phyloP scores from a whole-genome alignment of 352 stramenopile species.

The Pythium rhizo-oryzae region DNA sequence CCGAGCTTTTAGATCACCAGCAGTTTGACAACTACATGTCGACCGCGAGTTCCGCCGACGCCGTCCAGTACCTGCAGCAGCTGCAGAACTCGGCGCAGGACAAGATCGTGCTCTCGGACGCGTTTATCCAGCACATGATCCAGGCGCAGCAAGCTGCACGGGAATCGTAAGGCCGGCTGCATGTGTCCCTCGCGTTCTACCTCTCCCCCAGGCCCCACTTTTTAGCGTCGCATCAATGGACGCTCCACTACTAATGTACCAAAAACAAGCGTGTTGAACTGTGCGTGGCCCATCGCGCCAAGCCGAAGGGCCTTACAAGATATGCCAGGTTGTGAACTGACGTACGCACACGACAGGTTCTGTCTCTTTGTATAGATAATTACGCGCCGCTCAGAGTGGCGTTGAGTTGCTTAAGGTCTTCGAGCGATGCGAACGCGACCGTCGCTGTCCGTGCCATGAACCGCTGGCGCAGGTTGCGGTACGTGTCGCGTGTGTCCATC shows the following conservation, averaged over 20 bases:
- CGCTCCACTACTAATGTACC: neutral
- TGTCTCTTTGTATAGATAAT: conserved; percentile 11
- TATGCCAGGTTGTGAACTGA: neutral
- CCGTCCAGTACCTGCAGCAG: conserved; percentile 86
- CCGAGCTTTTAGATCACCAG: conserved; percentile 77
- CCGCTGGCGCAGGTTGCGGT: conserved; percentile 53
- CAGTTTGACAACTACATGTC: conserved; percentile 74
- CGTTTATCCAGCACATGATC: conserved; percentile 88
- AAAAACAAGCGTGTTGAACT: neutral
- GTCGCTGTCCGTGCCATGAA: conserved; percentile 51
- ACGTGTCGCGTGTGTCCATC: conserved; percentile 47
- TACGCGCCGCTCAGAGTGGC: conserved; percentile 15
- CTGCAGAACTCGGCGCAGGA: conserved; percentile 85
- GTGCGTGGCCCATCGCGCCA: too few relatives aligned
- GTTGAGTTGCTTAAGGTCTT: conserved; percentile 59
- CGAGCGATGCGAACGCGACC: conserved; percentile 49
- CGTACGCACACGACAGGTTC: neutral
- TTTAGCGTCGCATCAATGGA: neutral
- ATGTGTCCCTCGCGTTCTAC: neutral
- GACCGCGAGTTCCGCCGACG: conserved; percentile 80
- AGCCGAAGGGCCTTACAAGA: too few relatives aligned
- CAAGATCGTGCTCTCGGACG: conserved; percentile 86
- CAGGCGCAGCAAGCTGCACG: conserved; percentile 75
- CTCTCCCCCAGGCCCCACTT: neutral
- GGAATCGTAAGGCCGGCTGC: conserved; percentile 52